Base-by-base conservation (phyloP, 2,329 filamentous ascomycete genomes). In the Phyllosticta citrichinensis region DNA sequence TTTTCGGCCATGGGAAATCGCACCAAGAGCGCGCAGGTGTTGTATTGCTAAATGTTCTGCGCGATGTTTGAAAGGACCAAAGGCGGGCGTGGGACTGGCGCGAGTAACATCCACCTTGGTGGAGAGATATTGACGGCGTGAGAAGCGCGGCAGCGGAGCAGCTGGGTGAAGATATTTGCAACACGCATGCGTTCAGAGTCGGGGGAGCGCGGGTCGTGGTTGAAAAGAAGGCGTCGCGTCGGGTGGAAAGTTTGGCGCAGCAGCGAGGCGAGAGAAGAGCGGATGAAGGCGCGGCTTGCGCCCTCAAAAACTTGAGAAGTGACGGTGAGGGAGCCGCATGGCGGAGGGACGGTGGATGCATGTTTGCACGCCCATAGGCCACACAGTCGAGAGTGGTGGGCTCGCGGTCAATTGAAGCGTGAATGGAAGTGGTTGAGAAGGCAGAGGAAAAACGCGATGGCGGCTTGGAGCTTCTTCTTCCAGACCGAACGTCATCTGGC, bases 291-390 rank as follows among this genome's bases (percentile, higher is more conserved):
- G 47, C 63, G 52, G 70, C 68, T 63, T 74, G 72, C 25, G 68
- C 65, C 62, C 71, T 65, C 53, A 75, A 67, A 65, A 74, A 75
- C 67, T 66, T 71, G 64, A 75, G 63, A 20, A 74, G 71, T 55
- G 68, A 67, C 9, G 72, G 68, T 64, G 72, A 75, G 52, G 73
- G 73, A 58, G 68, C 65, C 58, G 69, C 63, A 63, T 64, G 67
- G 63, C 65, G 68, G 64, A 73, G 68, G 65, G 68, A 66, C 58
- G 66, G 66, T 61, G 68, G 66, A 68, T 69, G 71, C 72, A 74
- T 74, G 50, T 14, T 27, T 20, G 9, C 22, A 47, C 30, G 25
- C 8, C 40, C 58, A 60, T 40, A 22, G 33, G 52, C 58, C 58
- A 60, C 52, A 25, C 58, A 54, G n/a, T 25, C 25, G 14, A 50